These are phyloP conservation scores for Apiotrichum mycotoxinovorans DNA, from an alignment of 1,284 basidiomycete genomes.

Conservation along the genomic window DNA sequence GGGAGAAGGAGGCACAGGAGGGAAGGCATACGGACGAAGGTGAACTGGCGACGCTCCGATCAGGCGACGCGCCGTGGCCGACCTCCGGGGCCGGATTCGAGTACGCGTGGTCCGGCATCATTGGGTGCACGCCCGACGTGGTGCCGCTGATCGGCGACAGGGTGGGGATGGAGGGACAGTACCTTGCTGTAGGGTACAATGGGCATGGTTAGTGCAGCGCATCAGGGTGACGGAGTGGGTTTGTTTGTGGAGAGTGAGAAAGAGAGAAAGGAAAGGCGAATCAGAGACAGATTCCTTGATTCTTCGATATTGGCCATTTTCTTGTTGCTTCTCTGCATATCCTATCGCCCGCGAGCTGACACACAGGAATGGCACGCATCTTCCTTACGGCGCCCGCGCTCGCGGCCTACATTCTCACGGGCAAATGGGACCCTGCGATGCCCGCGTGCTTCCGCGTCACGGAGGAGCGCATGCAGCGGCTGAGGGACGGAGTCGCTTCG, in stretches of 20 bases:
- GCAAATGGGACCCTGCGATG: constrained; percentile 33
- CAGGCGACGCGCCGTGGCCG: constrained; percentile 5
- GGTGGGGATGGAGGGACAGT: constrained; percentile 37
- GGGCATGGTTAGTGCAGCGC: constrained; percentile 35
- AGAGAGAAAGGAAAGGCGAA: too few species aligned
- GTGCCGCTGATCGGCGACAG: constrained; percentile 39
- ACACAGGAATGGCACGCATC: constrained; percentile 41
- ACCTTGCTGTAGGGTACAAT: constrained; percentile 37
- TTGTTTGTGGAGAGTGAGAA: too few species aligned
- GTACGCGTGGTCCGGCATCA: constrained; percentile 41
- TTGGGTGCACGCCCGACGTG: constrained; percentile 39
- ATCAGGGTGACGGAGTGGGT: too few species aligned
- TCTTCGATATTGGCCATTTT: background rate
- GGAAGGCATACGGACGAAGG: background rate
- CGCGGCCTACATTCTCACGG: constrained; percentile 28
- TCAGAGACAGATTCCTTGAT: background rate
- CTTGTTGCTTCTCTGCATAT: too few species aligned
- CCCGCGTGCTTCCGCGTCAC: constrained; percentile 34
- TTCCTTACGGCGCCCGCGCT: constrained; percentile 42
- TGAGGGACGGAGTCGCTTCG: constrained; percentile 8
- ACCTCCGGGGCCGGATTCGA: constrained; percentile 27
- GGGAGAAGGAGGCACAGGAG: background rate
- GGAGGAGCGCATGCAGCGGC: constrained; percentile 25
- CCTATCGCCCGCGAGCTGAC: constrained; percentile 1
- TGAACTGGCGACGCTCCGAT: background rate